phyloP scores from a whole-genome alignment of 169 alveolate species.

The Babesia divergens region DNA sequence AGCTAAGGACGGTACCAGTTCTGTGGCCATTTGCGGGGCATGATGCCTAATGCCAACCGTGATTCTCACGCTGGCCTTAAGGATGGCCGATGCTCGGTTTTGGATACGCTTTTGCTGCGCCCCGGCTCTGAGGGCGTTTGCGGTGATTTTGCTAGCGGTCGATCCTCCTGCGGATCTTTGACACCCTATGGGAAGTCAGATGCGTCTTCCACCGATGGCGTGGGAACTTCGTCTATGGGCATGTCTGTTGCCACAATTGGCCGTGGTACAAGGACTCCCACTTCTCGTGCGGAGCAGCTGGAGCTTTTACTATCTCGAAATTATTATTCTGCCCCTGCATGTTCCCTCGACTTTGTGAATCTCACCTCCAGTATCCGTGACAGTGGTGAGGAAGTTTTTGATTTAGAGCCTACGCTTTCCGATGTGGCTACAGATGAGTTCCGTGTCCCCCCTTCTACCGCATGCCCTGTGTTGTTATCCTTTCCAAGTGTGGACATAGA shows the following conservation, averaged over 20 bases:
- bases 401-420: not conserved
- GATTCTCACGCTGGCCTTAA: no score
- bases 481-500: no score
- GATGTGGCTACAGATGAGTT: not conserved
- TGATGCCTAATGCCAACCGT: no score
- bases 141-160: not conserved
- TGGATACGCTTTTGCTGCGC: constrained; percentile 57
- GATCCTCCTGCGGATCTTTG: not conserved
- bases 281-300: constrained; percentile 50
- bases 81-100: constrained; percentile 33
- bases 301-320: constrained; percentile 41
- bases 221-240: not conserved
- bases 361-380: constrained; percentile 19
- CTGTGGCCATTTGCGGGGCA: no score
- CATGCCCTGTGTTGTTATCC: no score
- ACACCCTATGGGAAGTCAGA: constrained; percentile 6
- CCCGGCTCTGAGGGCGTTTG: constrained; percentile 9
- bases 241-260: not conserved
- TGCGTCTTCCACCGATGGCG: not conserved
- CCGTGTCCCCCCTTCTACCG: not conserved
- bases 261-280: constrained; percentile 42
- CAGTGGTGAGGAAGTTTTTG: not conserved
- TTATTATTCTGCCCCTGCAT: constrained; percentile 58
- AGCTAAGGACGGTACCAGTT: no score
- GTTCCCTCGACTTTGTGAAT: constrained; percentile 40